Base-by-base conservation (phyloP, 2,329 filamentous ascomycete genomes). In the Dendrostoma leiphaemia region DNA sequence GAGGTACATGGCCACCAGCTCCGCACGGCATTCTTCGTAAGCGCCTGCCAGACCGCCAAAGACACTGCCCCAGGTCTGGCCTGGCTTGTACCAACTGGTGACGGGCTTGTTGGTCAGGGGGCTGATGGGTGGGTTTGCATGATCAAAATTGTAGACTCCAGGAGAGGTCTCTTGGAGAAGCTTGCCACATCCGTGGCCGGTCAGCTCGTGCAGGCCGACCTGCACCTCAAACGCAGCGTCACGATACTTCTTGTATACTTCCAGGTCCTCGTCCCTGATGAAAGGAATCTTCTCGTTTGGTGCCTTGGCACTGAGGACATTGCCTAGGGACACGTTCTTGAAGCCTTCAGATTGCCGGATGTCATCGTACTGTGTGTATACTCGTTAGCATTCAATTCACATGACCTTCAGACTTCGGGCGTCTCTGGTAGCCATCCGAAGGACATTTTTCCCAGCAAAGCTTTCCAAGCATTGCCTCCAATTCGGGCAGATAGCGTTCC, bases 11-110 rank as follows among this genome's bases (percentile, higher is more conserved):
- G 92, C 93, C 10, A 97, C 92, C 64, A 91, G 89, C 69, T 97
- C 93, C 4, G 93, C 93, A 52, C 93, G 86, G 69, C 93, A 97
- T 71, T 97, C 93, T 72, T 97, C 93, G 65, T 96, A 97, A 15
- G 87, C 90, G 3, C 88, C 90, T 34, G 92, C 91, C 60, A 95
- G 84, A 57, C 89, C 84, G 24, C 92, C 91, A 66, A 97, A 97
- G 0, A 96, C 90, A 5, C 87, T 91, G 53, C 90, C 89, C 92
- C 92, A 97, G 0, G 93, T 97, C 71, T 97, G 90, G 3, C 91
- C 91, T 2, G 91, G 91, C 72, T 94, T 96, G 76, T 97, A 97
- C 86, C 89, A 97, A 1, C 88, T 90, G 2, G 82, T 83, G 45
- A 97, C 79, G 1, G 89, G 89, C 70, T 93, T 87, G 57, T 83